Evolutionary conservation across 257 asterid genomes (phyloP).

Genomic region (Forsythia suspensa): DNA sequence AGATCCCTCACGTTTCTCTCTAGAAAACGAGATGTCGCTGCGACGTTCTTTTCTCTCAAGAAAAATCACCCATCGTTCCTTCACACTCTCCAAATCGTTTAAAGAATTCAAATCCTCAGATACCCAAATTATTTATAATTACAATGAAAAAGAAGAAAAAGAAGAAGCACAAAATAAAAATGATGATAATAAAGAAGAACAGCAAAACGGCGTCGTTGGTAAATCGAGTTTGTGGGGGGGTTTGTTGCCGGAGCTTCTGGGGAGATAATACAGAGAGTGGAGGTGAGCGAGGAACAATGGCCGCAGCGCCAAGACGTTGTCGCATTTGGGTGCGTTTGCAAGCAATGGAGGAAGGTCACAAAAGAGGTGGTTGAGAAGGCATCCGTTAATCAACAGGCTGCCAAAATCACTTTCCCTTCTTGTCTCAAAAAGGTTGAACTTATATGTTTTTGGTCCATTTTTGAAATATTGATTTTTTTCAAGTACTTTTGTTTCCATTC

Average conservation of each 20-base stretch:
- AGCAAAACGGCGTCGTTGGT: slow-evolving; percentile 30
- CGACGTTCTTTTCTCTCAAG: slow-evolving; percentile 67
- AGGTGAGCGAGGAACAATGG: slow-evolving; percentile 72
- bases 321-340: slow-evolving; percentile 86
- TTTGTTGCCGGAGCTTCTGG: slow-evolving; percentile 83
- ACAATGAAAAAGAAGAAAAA: slow-evolving; percentile 2
- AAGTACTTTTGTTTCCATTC: background rate
- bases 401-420: slow-evolving; percentile 79
- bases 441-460: background rate
- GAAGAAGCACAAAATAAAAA: slow-evolving; percentile 18
- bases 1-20: slow-evolving; percentile 17
- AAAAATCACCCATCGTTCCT: slow-evolving; percentile 59
- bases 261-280: slow-evolving; percentile 75
- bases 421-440: slow-evolving; percentile 78
- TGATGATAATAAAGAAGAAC: slow-evolving; percentile 8
- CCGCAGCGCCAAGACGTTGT: slow-evolving; percentile 87
- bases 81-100: slow-evolving; percentile 58
- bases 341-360: slow-evolving; percentile 86
- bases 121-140: slow-evolving; percentile 10
- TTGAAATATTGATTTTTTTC: background rate
- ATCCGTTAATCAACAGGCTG: slow-evolving; percentile 40
- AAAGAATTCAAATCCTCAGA: slow-evolving; percentile 38
- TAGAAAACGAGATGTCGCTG: slow-evolving; percentile 48
- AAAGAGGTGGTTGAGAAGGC: slow-evolving; percentile 61
- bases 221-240: slow-evolving; percentile 59